These are phyloP conservation scores for Cyclotella atomus DNA, from an alignment of 108 stramenopile species.

Conservation along the genomic window DNA sequence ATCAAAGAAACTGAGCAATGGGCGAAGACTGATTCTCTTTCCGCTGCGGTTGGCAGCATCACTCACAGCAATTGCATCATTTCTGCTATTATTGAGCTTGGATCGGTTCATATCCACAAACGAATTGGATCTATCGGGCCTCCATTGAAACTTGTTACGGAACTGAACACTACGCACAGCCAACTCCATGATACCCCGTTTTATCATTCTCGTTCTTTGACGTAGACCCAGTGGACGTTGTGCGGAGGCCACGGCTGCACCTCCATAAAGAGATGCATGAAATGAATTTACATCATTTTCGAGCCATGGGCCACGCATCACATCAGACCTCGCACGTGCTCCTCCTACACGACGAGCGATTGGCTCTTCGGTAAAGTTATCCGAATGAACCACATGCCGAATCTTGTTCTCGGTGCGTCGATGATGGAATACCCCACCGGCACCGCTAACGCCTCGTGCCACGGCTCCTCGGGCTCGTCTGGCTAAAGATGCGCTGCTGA, in stretches of 20 bases:
- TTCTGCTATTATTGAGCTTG: neutral
- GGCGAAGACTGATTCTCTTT: neutral
- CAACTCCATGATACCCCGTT: neutral
- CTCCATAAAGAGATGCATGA: too few relatives aligned
- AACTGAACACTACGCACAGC: neutral
- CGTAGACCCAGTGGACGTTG: neutral
- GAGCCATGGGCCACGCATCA: slow-evolving; percentile 1
- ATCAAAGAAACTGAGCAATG: neutral
- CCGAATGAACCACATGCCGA: slow-evolving; percentile 11
- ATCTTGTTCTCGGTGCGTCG: neutral
- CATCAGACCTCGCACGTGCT: too few relatives aligned
- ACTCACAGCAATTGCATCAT: neutral
- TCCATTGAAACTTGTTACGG: neutral
- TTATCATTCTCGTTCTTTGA: neutral
- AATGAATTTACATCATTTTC: neutral
- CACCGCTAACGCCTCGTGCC: neutral
- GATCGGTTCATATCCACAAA: neutral
- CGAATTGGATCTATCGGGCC: neutral
- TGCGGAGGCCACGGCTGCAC: neutral
- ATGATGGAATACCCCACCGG: neutral
- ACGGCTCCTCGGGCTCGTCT: neutral
- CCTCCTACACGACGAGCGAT: neutral
- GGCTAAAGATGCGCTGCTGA: neutral
- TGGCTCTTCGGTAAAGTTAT: slow-evolving; percentile 10
- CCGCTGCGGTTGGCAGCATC: neutral